Evolutionary conservation across 345 rosid genomes (phyloP).

Genomic region (Balakata baccata): DNA sequence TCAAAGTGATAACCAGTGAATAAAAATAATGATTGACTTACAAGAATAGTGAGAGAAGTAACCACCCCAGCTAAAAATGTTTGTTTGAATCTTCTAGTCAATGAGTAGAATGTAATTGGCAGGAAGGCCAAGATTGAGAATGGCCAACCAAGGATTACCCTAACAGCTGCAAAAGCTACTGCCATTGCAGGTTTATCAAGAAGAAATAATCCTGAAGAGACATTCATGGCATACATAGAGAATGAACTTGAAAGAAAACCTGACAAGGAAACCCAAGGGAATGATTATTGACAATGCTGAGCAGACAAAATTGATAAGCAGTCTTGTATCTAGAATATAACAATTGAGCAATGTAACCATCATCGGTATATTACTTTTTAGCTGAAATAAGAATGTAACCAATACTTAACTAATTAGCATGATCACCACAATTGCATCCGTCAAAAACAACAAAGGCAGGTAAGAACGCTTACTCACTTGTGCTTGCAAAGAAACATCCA

Average conservation of each 20-base stretch:
- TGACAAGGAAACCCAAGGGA: constrained; percentile 22
- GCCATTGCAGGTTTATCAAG: constrained; percentile 69
- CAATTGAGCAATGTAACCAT: neutral
- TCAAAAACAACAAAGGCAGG: neutral
- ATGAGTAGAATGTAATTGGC: constrained; percentile 63
- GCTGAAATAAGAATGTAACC: neutral
- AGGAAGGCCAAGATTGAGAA: constrained; percentile 91
- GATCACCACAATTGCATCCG: neutral
- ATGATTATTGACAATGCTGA: constrained; percentile 5
- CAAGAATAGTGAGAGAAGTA: constrained; percentile 57
- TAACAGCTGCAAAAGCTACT: constrained; percentile 67
- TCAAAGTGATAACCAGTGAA: constrained; percentile 1
- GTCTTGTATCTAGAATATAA: neutral
- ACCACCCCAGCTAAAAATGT: constrained; percentile 65
- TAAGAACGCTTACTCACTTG: constrained; percentile 57
- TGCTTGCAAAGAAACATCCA: constrained; percentile 98
- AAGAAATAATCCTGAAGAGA: constrained; percentile 83
- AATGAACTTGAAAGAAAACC: constrained; percentile 98
- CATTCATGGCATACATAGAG: constrained; percentile 95
- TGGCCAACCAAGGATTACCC: constrained; percentile 98
- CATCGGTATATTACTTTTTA: neutral
- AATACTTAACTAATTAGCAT: neutral
- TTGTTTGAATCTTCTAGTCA: constrained; percentile 62
- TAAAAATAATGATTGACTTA: constrained; percentile 38
- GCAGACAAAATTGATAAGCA: neutral